Evolutionary conservation across 2,329 filamentous ascomycete genomes (phyloP), one percentile per base, ranked within the genome.

Genomic region (Plenodomus biglobosus): DNA sequence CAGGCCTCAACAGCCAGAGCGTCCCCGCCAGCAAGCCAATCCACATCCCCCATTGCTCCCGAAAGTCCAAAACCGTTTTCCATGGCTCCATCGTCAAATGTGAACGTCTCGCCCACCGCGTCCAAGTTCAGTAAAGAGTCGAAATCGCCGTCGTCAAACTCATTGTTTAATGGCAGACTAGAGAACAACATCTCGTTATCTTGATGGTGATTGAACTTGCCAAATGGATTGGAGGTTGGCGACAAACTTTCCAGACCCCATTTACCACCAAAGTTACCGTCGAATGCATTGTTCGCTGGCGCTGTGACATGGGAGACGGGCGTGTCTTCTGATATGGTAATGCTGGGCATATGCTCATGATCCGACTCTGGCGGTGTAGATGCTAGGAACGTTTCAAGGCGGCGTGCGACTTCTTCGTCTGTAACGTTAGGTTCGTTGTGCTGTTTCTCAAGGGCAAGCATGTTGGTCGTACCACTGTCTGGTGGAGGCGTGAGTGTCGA

Each of bases 371-470:
- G 77, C 3, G 77, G 77, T 1, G 76, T 78, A 32, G 74, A 75
- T 10, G 76, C 76, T n/a, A 79, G 73, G 70, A 77, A 79, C 1
- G 72, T 74, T 61, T 77, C 76, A 19, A 79, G 68, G 24, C 74
- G 70, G 20, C 71, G 69, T 3, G 75, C 76, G 18, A 79, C 73
- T 52, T 78, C 76, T 50, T 75, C 75, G 56, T 79, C 77, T 3
- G 74, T 72, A 19, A 69, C 64, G 38, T 70, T 64, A 3, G 53
- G 66, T 35, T 56, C 48, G 42, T 52, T 46, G 18, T 62, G 53
- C 38, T 54, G 49, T 44, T 71, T 70, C 38, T 71, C 67, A 2
- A 72, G 55, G 16, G 59, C 58, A 17, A 52, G 54, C 64, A 72
- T 65, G 41, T 62, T 66, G 2, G 69, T 71, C 10, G 64, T 68